These are phyloP conservation scores for Stylonectria norvegica DNA, from an alignment of 2,329 filamentous ascomycete genomes.

Conservation along the genomic window DNA sequence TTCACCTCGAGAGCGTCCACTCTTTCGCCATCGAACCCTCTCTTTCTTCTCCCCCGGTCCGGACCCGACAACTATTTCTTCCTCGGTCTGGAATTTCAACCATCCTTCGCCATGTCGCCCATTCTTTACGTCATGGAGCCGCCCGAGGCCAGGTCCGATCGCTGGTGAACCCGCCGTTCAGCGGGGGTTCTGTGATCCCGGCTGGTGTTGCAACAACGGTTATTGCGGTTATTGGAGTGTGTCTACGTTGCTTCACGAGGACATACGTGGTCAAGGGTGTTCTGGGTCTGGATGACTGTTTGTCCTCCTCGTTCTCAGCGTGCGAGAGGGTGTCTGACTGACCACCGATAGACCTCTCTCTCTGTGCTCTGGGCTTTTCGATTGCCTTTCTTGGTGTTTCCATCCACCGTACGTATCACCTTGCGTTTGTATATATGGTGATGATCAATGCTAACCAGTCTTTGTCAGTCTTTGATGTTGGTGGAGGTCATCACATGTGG, in stretches of 20 bases:
- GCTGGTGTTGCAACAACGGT: conserved; percentile 21
- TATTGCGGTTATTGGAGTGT: conserved; percentile 21
- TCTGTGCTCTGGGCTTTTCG: conserved; percentile 23
- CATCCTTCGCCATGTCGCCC: conserved; percentile 39
- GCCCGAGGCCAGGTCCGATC: conserved; percentile 23
- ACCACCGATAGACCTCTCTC: conserved; percentile 20
- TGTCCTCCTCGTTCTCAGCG: conserved; percentile 1
- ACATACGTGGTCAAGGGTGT: conserved; percentile 26
- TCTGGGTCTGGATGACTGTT: conserved; percentile 29
- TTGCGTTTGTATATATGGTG: neutral
- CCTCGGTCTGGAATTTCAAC: neutral
- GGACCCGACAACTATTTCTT: neutral
- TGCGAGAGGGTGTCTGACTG: conserved; percentile 3
- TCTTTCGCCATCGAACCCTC: conserved; percentile 7
- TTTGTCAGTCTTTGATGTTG: conserved; percentile 21
- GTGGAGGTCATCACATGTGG: conserved; percentile 30
- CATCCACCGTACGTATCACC: conserved; percentile 16
- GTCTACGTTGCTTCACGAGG: conserved; percentile 27
- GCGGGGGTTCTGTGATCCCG: conserved; percentile 19
- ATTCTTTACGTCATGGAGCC: conserved; percentile 53
- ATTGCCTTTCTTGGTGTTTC: conserved; percentile 22
- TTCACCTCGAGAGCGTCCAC: conserved; percentile 7
- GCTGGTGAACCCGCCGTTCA: conserved; percentile 19
- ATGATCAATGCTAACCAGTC: neutral
- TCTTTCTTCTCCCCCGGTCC: neutral